Conservation (phyloP, 176 grass and related monocot species). For the Zizania latifolia region DNA sequence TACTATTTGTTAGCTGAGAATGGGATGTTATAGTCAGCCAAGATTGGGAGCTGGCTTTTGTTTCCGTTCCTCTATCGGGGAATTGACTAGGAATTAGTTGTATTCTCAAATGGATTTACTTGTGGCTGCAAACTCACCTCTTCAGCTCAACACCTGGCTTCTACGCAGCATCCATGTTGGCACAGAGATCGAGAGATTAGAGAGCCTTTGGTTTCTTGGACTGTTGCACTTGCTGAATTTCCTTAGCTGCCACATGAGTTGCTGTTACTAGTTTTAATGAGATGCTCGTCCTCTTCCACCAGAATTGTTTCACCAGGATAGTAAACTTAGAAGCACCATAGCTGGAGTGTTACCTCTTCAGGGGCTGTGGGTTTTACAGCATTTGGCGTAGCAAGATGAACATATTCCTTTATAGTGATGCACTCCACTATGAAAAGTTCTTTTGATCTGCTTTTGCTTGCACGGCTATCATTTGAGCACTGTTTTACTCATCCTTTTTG, state of each 20-base stretch:
- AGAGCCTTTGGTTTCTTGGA: constrained; percentile 22
- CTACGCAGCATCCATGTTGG: neutral
- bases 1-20: neutral
- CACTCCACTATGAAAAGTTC: neutral
- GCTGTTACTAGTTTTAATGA: constrained; percentile 5
- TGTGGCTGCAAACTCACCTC: neutral
- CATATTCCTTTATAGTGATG: constrained; percentile 7
- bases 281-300: neutral
- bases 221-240: constrained; percentile 2
- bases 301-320: neutral
- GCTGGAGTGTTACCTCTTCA: constrained; percentile 3
- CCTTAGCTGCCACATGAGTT: neutral
- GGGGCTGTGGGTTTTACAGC: neutral
- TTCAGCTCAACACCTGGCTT: constrained; percentile 19
- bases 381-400: constrained; percentile 20
- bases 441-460: neutral
- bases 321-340: neutral
- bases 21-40: neutral
- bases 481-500: constrained; percentile 4
- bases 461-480: constrained; percentile 8
- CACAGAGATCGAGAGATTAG: neutral
- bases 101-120: constrained; percentile 2
- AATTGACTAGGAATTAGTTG: neutral
- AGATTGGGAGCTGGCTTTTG: neutral
- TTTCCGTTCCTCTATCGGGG: neutral